A percentile compares a stretch with the other conserved stretches of the same genome.
These are phyloP conservation scores for Stylonectria norvegica DNA, from an alignment of 2,329 filamentous ascomycete species.

Conservation along the genomic window DNA sequence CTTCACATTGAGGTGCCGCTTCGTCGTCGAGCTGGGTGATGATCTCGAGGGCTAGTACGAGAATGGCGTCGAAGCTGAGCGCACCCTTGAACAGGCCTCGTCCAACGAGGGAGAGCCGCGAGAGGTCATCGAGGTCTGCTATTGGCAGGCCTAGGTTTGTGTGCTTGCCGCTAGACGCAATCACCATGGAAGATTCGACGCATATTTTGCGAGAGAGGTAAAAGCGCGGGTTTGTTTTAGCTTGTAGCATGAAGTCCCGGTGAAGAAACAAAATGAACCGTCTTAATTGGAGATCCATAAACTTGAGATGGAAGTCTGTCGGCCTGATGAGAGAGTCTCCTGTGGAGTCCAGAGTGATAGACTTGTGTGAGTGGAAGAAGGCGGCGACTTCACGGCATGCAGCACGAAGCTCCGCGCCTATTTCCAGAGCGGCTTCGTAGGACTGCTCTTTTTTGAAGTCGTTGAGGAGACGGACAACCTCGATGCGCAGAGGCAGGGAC, in stretches of 20 bases:
- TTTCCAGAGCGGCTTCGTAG: constrained; percentile 18
- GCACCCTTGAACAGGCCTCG: constrained; percentile 26
- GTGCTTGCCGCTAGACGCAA: constrained; percentile 17
- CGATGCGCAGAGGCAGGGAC: constrained; percentile 19
- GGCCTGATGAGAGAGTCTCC: constrained; percentile 8
- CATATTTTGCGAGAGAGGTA: constrained; percentile 26
- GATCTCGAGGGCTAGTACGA: constrained; percentile 21
- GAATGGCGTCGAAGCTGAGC: constrained; percentile 25
- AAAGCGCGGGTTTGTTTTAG: constrained; percentile 19
- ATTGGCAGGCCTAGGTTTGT: constrained; percentile 13
- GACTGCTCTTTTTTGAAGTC: constrained; percentile 19
- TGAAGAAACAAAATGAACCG: constrained; percentile 27
- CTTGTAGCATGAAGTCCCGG: constrained; percentile 27
- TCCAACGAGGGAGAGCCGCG: constrained; percentile 23
- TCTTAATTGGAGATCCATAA: constrained; percentile 24
- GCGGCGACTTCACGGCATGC: constrained; percentile 22
- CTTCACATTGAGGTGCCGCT: constrained; percentile 12
- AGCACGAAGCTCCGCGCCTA: constrained; percentile 18
- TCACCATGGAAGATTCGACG: constrained; percentile 24
- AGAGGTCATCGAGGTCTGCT: constrained; percentile 20
- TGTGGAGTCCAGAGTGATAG: neutral
- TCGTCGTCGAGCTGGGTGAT: constrained; percentile 25
- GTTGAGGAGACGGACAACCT: constrained; percentile 20
- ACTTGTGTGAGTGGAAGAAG: constrained; percentile 17
- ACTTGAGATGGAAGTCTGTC: constrained; percentile 21